These are phyloP conservation scores for Coffea canephora DNA, from an alignment of 257 asterid genomes.

Conservation along the genomic window DNA sequence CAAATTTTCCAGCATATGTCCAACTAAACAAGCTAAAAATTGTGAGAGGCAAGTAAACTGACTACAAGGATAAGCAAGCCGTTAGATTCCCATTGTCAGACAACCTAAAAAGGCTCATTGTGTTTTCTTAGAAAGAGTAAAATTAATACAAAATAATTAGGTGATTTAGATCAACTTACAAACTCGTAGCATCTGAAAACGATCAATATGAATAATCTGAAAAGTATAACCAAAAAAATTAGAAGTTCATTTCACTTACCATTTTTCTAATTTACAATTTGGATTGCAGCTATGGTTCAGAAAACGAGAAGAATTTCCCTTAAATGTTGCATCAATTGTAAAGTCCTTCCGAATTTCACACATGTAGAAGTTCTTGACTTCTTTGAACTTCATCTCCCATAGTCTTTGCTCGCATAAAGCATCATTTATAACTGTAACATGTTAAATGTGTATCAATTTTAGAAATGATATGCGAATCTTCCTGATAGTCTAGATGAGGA, in stretches of 20 bases:
- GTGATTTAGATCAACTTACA: neutral
- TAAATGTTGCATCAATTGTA: conserved; percentile 89
- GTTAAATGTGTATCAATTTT: neutral
- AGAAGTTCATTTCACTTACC: conserved; percentile 47
- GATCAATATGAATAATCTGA: neutral
- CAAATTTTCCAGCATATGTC: neutral
- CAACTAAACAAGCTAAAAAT: neutral
- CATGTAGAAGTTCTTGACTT: conserved; percentile 80
- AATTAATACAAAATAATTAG: neutral
- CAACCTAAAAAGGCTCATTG: neutral
- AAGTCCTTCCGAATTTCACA: conserved; percentile 88
- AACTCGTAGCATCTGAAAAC: neutral
- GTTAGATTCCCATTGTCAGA: neutral
- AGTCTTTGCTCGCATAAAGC: conserved; percentile 83
- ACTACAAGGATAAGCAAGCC: neutral
- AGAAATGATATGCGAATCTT: neutral
- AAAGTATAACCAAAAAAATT: conserved; percentile 9
- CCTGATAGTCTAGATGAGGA: neutral
- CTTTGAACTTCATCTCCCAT: conserved; percentile 85
- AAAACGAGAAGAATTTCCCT: conserved; percentile 88
- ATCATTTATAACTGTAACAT: conserved; percentile 78
- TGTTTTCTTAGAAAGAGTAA: neutral
- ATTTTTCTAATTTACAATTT: conserved; percentile 87
- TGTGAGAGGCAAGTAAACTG: neutral
- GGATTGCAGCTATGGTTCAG: conserved; percentile 95